Evolutionary conservation across 768 basidiomycete species (phyloP).

Genomic region (Galerina marginata): DNA sequence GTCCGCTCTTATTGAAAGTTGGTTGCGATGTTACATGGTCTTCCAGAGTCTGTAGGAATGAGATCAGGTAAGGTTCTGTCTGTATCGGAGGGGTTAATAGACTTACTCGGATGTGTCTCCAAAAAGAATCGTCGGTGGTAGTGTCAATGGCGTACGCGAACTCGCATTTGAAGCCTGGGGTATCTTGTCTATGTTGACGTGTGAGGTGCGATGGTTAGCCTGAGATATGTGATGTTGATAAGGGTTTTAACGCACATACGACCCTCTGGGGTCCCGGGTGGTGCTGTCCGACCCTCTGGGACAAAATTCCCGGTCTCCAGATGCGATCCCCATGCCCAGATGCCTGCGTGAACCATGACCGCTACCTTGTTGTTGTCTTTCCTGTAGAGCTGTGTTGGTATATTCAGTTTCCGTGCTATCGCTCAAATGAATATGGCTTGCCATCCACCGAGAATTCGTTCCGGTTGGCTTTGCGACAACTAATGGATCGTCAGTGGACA

Average conservation of each 20-base stretch:
- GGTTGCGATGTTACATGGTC: background rate
- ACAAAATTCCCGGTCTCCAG: background rate
- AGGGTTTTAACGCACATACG: background rate
- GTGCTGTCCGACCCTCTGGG: background rate
- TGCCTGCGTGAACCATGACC: background rate
- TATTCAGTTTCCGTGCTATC: background rate
- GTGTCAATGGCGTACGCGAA: background rate
- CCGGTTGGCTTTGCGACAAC: background rate
- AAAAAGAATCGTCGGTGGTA: background rate
- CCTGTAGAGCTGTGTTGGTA: background rate
- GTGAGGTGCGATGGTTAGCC: background rate
- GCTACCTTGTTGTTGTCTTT: background rate
- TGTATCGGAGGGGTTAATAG: background rate
- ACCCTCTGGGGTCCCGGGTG: background rate
- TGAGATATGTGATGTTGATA: background rate
- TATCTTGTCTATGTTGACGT: background rate
- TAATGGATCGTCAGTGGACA: background rate
- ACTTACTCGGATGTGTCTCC: background rate
- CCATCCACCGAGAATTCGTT: background rate
- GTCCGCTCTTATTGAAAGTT: background rate
- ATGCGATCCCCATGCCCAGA: background rate
- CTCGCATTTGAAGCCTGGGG: background rate
- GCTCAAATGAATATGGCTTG: background rate
- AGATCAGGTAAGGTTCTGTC: no score
- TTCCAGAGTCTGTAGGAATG: background rate